These are phyloP conservation scores for Solanum commersonii DNA, from an alignment of 257 asterid genomes.

Conservation along the genomic window DNA sequence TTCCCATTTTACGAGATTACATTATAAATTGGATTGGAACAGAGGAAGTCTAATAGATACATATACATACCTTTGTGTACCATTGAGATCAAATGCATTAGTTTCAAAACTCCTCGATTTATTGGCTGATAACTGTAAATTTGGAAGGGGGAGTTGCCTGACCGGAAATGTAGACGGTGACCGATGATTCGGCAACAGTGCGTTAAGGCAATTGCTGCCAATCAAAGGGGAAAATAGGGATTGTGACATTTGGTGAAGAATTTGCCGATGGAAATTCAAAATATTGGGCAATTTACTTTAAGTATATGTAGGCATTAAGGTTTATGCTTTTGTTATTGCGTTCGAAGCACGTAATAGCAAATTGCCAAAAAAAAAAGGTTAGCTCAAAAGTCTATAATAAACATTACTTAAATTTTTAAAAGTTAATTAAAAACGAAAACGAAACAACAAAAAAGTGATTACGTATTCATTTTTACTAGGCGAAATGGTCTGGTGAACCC, in stretches of 20 bases:
- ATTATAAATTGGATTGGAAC: neutral
- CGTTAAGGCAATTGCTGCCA: neutral
- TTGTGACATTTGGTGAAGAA: neutral
- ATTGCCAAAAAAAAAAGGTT: no score
- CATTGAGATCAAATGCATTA: conserved; percentile 35
- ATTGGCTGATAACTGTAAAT: conserved; percentile 1
- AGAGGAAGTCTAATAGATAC: neutral
- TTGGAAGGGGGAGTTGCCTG: conserved; percentile 4
- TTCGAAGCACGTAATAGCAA: neutral
- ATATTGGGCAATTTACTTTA: neutral
- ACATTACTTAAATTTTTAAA: no score
- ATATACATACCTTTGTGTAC: conserved; percentile 46
- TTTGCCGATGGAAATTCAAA: neutral
- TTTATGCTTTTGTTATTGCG: neutral
- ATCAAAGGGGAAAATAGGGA: neutral
- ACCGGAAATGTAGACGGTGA: conserved; percentile 16
- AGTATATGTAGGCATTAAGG: neutral
- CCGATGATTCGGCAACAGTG: neutral
- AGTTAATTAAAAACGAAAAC: no score
- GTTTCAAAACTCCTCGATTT: conserved; percentile 16
- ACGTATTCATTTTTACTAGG: no score
- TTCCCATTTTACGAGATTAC: neutral
- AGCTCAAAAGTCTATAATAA: no score
- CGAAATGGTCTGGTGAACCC: no score
- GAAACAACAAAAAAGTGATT: no score